phyloP scores from a whole-genome alignment of 495 filamentous ascomycete genomes.

The Durotheca rogersii region DNA sequence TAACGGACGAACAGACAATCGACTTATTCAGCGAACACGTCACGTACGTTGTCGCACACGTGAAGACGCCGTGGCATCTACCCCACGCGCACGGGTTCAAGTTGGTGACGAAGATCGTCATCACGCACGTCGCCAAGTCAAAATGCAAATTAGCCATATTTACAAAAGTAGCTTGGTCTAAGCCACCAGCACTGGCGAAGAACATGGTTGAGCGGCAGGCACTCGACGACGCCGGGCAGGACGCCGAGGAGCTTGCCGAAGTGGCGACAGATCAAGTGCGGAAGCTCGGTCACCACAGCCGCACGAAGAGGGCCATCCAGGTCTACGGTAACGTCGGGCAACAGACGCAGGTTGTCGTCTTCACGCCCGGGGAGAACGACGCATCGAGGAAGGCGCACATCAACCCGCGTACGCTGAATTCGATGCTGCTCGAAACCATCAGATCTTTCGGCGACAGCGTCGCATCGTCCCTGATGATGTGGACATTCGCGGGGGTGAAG shows the following conservation, averaged over 20 bases:
- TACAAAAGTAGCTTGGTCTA: slow-evolving; percentile 82
- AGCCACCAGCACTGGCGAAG: slow-evolving; percentile 62
- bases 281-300: slow-evolving; percentile 74
- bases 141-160: slow-evolving; percentile 90
- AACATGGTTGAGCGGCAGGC: slow-evolving; percentile 79
- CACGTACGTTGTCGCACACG: slow-evolving; percentile 90
- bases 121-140: slow-evolving; percentile 88
- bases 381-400: slow-evolving; percentile 55
- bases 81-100: slow-evolving; percentile 77
- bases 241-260: slow-evolving; percentile 82
- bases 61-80: slow-evolving; percentile 87
- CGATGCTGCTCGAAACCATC: slow-evolving; percentile 68
- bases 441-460: slow-evolving; percentile 68
- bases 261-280: slow-evolving; percentile 84
- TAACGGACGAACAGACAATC: slow-evolving; percentile 84
- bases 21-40: slow-evolving; percentile 92
- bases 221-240: slow-evolving; percentile 73
- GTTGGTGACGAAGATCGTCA: slow-evolving; percentile 86
- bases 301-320: slow-evolving; percentile 85
- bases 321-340: slow-evolving; percentile 87
- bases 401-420: slow-evolving; percentile 63
- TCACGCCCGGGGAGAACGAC: slow-evolving; percentile 50
- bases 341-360: slow-evolving; percentile 65
- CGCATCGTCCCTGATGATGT: slow-evolving; percentile 71
- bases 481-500: slow-evolving; percentile 61